Base-by-base conservation (phyloP, 768 basidiomycete genomes). In the Dendrothele bispora region DNA sequence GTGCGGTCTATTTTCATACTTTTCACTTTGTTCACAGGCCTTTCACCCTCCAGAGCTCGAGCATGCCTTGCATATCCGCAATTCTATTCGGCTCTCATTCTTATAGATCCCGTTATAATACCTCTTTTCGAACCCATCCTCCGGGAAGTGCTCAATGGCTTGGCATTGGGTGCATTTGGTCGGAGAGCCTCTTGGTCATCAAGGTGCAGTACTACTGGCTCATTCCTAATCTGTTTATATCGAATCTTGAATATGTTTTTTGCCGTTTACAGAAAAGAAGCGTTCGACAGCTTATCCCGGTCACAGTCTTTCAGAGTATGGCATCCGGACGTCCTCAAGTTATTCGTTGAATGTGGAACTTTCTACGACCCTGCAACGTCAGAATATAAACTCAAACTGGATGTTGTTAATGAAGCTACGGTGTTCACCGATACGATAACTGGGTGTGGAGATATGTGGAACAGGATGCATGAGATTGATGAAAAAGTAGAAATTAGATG, bases 61-160 rank as follows among this genome's bases (percentile, higher is more conserved):
- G 79, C 70, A n/a, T 1, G 76, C 79, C 3, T 43, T 75, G 25
- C 66, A 34, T 57, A 62, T 39, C 83, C 82, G 0, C 59, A 61
- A 11, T 84, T 83, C 62, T 66, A 73, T 18, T 69, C 68, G 3
- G 20, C 22, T 25, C 56, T 85, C 22, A 59, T 83, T 28, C 65
- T 84, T 12, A 60, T 83, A 27, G 84, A 86, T 48, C 81, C 85
- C 1, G 70, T 84, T 59, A 67, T 78, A n/a, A n/a, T n/a, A n/a
- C 21, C 35, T 48, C 4, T 32, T 17, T 10, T 10, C n/a, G 30
- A 17, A 17, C n/a, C n/a, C n/a, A n/a, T n/a, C n/a, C n/a, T n/a
- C 30, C 30, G 30, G 17, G 11, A 11, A 25, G 29, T 26, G n/a
- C 26, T 27, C 24, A n/a, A n/a, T n/a, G n/a, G n/a, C n/a, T 25